phyloP scores from a whole-genome alignment of 768 basidiomycete genomes.

The Panellus pusillus region DNA sequence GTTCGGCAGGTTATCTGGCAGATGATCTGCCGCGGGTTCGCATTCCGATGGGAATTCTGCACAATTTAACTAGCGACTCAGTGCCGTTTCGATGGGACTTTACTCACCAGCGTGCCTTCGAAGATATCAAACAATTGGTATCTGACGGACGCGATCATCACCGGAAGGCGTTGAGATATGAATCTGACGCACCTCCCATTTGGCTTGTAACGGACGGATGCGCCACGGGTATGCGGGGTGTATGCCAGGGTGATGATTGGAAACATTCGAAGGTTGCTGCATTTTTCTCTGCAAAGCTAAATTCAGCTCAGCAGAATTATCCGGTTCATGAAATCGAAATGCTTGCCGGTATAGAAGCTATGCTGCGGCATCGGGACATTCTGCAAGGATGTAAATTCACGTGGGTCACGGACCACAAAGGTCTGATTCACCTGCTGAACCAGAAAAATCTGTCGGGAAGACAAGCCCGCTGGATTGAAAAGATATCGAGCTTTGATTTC shows the following conservation, averaged over 20 bases:
- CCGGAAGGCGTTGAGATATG: slow-evolving; percentile 23
- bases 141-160: slow-evolving; percentile 21
- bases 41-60: slow-evolving; percentile 39
- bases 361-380: slow-evolving; percentile 2
- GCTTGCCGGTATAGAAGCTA: not conserved
- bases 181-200: slow-evolving; percentile 4
- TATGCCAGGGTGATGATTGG: slow-evolving; percentile 16
- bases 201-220: slow-evolving; percentile 22
- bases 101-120: slow-evolving; percentile 34
- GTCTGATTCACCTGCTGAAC: not conserved
- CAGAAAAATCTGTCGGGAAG: slow-evolving; percentile 1
- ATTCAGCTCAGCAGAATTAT: slow-evolving; percentile 27
- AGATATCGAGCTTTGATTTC: slow-evolving; percentile 11
- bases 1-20: slow-evolving; percentile 32
- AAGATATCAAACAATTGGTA: slow-evolving; percentile 32
- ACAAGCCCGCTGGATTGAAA: slow-evolving; percentile 13
- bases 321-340: slow-evolving; percentile 11
- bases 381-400: not conserved
- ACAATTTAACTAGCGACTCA: slow-evolving; percentile 20
- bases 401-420: slow-evolving; percentile 1
- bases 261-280: slow-evolving; percentile 28
- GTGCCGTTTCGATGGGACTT: slow-evolving; percentile 29
- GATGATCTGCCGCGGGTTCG: slow-evolving; percentile 32
- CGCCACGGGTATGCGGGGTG: slow-evolving; percentile 9
- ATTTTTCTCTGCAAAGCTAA: slow-evolving; percentile 24